These are phyloP conservation scores for Boletus vinaceobasis DNA, from an alignment of 768 basidiomycete species.

Conservation along the genomic window DNA sequence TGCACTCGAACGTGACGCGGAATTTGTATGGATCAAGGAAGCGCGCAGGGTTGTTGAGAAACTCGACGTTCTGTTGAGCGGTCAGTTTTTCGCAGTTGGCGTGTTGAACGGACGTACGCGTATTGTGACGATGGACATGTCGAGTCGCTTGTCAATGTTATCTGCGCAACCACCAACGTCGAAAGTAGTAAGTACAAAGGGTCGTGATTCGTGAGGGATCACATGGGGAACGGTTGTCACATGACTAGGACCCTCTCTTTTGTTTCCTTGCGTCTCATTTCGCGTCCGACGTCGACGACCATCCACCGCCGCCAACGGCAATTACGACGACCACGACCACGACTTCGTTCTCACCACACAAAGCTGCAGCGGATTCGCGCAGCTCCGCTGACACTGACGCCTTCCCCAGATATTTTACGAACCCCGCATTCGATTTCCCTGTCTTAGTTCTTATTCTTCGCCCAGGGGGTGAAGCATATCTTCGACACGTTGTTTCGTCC, in stretches of 20 bases:
- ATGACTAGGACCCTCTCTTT: slow-evolving; percentile 7
- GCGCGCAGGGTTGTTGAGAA: slow-evolving; percentile 88
- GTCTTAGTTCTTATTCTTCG: slow-evolving; percentile 9
- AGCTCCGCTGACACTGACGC: not conserved
- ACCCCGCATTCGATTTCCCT: not conserved
- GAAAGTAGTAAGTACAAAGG: no score
- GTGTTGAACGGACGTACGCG: slow-evolving; percentile 40
- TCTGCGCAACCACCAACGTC: not conserved
- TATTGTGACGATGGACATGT: slow-evolving; percentile 70
- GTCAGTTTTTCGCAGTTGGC: not conserved
- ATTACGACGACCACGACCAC: slow-evolving; percentile 9
- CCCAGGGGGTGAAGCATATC: slow-evolving; percentile 3
- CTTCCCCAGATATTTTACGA: not conserved
- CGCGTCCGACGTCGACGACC: slow-evolving; percentile 17
- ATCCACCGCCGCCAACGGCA: slow-evolving; percentile 10
- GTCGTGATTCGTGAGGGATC: not conserved
- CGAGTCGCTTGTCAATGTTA: not conserved
- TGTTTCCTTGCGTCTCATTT: slow-evolving; percentile 15
- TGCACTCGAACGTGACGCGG: slow-evolving; percentile 96
- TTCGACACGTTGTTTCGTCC: slow-evolving; percentile 7
- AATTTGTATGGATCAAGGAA: slow-evolving; percentile 92
- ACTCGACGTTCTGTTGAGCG: slow-evolving; percentile 69
- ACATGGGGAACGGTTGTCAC: not conserved
- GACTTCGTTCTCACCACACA: not conserved
- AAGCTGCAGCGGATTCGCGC: not conserved